Evolutionary conservation across 2,329 filamentous ascomycete genomes (phyloP), one percentile per base, ranked within the genome.

Genomic region (Grosmannia penicillata): DNA sequence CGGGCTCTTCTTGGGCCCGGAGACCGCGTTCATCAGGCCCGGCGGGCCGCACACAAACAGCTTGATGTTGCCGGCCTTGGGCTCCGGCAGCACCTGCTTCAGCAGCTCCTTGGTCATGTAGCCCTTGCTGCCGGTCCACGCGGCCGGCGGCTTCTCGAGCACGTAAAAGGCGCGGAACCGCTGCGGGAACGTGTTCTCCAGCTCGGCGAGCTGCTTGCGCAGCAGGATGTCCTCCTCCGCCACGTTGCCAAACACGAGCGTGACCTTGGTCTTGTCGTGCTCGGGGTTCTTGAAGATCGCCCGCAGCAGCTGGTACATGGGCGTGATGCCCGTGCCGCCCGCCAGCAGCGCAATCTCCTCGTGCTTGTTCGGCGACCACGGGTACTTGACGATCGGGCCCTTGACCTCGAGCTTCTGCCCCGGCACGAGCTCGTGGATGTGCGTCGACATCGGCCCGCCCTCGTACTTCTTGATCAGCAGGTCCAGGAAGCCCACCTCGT

Each of bases 191-290:
- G 81, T 86, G 70, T 95, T 94, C 69, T 96, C 91, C 41, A 98
- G 72, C 45, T 86, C 66, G 42, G 82, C 70, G 39, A 89, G 74
- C 65, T 98, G 84, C 51, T 75, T 71, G 70, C 85, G 89, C 51
- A 98, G 65, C 36, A 98, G 70, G 45, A 98, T 94, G 55, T 98
- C 91, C 47, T 89, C 74, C 65, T 96, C 84, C 21, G 65, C 67
- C 43, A 95, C 63, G 65, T 96, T 98, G 49, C 85, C 91, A 55
- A 89, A 95, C 27, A 98, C 73, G 24, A 98, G 76, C 6, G 89
- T 96, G 30, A 98, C 86, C 69, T 94, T 93, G 51, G 91, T 98
- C 75, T 91, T 87, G 66, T 98, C 91, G 31, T 84, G 75, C 31
- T 83, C 75, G 43, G 89, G 85, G 73, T 95, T 93, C 62, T 80